Evolutionary conservation across 805 yeast genomes (phyloP).

Genomic region (Komagataella pastoris): DNA sequence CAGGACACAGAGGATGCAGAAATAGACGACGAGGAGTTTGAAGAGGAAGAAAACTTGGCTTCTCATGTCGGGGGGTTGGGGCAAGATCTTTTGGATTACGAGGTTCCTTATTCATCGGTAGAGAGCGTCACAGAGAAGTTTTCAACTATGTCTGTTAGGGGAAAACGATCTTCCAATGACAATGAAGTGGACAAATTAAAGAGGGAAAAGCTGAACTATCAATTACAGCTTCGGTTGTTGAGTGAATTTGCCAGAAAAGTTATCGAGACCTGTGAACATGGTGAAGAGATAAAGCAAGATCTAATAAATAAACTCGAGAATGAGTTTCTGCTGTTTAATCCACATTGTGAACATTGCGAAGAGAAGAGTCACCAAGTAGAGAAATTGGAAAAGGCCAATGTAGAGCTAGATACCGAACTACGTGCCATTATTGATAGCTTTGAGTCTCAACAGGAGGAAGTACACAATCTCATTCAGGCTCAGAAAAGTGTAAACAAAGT

Average conservation of each 20-base stretch:
- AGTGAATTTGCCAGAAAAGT: conserved; percentile 15
- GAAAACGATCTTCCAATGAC: background rate
- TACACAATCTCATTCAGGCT: background rate
- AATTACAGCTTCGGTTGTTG: conserved; percentile 18
- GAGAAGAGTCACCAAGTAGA: conserved; percentile 2
- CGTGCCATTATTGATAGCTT: background rate
- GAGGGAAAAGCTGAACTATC: conserved; percentile 18
- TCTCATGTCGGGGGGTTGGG: background rate
- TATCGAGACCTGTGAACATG: background rate
- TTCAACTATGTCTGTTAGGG: background rate
- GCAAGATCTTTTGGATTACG: background rate
- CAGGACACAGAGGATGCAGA: background rate
- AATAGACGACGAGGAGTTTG: background rate
- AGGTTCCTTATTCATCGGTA: background rate
- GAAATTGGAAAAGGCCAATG: conserved; percentile 1
- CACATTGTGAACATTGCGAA: conserved; percentile 1
- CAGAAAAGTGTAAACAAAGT: background rate
- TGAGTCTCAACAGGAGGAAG: background rate
- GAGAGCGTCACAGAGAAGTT: background rate
- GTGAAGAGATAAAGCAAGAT: conserved; percentile 3
- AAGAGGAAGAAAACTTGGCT: background rate
- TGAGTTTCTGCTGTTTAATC: conserved; percentile 1
- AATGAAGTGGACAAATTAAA: conserved; percentile 14
- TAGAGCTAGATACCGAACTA: background rate
- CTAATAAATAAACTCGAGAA: conserved; percentile 2